phyloP scores from a whole-genome alignment of 2,329 filamentous ascomycete genomes.

The Beauveria medogensis region DNA sequence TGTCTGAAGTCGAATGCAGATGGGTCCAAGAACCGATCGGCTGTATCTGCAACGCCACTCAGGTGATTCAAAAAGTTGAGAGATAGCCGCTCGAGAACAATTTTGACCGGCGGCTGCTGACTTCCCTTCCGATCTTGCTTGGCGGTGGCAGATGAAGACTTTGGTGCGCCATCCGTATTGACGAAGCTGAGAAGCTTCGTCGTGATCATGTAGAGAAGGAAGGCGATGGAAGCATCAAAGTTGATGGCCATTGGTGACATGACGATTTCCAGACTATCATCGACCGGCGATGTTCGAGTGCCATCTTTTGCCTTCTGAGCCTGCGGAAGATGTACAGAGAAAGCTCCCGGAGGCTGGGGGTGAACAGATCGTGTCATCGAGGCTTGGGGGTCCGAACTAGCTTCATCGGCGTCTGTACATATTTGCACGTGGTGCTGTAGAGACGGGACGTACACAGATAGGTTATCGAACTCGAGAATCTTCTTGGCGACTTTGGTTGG shows the following conservation, averaged over 20 bases:
- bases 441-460: slow-evolving; percentile 49
- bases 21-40: slow-evolving; percentile 36
- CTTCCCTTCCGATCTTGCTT: slow-evolving; percentile 21
- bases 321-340: slow-evolving; percentile 38
- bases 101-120: slow-evolving; percentile 24
- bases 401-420: slow-evolving; percentile 21
- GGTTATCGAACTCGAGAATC: slow-evolving; percentile 38
- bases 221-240: slow-evolving; percentile 50
- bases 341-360: slow-evolving; percentile 53
- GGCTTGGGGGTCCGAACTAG: slow-evolving; percentile 21
- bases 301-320: not conserved
- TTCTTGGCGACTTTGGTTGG: slow-evolving; percentile 49
- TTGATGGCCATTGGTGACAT: slow-evolving; percentile 44
- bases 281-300: slow-evolving; percentile 5
- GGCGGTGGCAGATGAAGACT: not conserved
- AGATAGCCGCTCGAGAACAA: slow-evolving; percentile 41
- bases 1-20: slow-evolving; percentile 29
- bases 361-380: slow-evolving; percentile 31
- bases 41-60: slow-evolving; percentile 41
- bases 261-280: slow-evolving; percentile 38
- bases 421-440: slow-evolving; percentile 37
- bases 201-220: slow-evolving; percentile 44
- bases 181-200: slow-evolving; percentile 40
- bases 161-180: slow-evolving; percentile 17
- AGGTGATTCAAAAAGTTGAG: slow-evolving; percentile 49